Conservation (phyloP, 768 basidiomycete species). For the Lactifluus subvellereus region DNA sequence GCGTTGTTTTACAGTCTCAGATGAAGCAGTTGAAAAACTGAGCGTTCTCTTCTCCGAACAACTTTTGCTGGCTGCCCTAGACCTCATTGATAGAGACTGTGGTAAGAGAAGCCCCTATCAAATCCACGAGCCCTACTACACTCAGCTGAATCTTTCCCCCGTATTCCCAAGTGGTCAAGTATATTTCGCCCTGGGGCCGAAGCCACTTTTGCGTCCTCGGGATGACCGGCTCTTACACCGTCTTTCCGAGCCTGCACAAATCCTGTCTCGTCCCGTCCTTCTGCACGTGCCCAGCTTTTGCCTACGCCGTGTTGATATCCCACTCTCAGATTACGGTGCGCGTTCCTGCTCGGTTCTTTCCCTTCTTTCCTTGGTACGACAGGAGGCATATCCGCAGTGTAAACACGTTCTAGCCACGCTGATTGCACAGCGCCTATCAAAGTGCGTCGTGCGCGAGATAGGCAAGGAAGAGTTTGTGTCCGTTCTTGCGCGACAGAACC, state of each 20-base stretch:
- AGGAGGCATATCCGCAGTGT: slow-evolving; percentile 42
- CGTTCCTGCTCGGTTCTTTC: background rate
- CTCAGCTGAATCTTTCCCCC: background rate
- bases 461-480: slow-evolving; percentile 44
- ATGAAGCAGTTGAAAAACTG: slow-evolving; percentile 52
- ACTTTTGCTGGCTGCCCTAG: slow-evolving; percentile 62
- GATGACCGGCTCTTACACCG: slow-evolving; percentile 55
- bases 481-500: slow-evolving; percentile 36
- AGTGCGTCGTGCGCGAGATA: slow-evolving; percentile 45
- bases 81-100: slow-evolving; percentile 66
- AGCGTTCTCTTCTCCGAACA: slow-evolving; percentile 55
- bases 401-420: slow-evolving; percentile 70
- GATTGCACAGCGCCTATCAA: slow-evolving; percentile 50
- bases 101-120: slow-evolving; percentile 37
- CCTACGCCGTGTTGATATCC: slow-evolving; percentile 54
- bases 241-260: slow-evolving; percentile 44
- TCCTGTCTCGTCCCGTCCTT: slow-evolving; percentile 40
- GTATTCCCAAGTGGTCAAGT: slow-evolving; percentile 51
- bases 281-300: slow-evolving; percentile 73
- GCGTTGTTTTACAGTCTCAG: slow-evolving; percentile 34
- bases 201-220: slow-evolving; percentile 63
- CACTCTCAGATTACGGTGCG: slow-evolving; percentile 61
- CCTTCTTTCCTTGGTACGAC: background rate
- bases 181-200: slow-evolving; percentile 50
- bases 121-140: too few relatives aligned